Percentiles rank a stretch among this genome's conserved stretches.
phyloP scores from a whole-genome alignment of 768 basidiomycete genomes.

The Boletellus sp. region DNA sequence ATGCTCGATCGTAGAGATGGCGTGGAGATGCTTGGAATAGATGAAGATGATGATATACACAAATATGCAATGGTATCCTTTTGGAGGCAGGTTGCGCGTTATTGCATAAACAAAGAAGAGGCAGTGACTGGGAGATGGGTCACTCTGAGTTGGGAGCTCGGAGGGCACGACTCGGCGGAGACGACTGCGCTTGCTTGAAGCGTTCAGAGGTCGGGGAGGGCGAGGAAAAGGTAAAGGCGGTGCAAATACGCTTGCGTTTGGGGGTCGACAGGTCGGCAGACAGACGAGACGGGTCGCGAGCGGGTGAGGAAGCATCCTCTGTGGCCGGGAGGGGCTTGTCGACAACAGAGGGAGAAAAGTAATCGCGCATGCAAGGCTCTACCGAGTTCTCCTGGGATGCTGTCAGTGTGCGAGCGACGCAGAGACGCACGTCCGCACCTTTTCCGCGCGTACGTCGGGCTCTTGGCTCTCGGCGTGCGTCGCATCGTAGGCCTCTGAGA shows the following conservation, averaged over 20 bases:
- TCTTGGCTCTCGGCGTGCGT: slow-evolving; percentile 34
- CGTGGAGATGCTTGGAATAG: slow-evolving; percentile 29
- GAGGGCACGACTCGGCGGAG: slow-evolving; percentile 26
- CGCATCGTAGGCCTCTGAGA: slow-evolving; percentile 64
- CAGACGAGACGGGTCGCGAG: slow-evolving; percentile 58
- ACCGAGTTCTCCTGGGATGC: slow-evolving; percentile 45
- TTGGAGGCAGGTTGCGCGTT: slow-evolving; percentile 8
- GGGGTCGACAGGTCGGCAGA: slow-evolving; percentile 69
- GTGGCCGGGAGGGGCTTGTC: slow-evolving; percentile 30
- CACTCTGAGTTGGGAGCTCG: slow-evolving; percentile 19
- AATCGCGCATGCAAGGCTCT: slow-evolving; percentile 58
- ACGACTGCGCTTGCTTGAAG: slow-evolving; percentile 42
- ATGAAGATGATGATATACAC: slow-evolving; percentile 34
- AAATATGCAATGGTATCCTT: slow-evolving; percentile 32
- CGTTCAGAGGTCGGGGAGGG: slow-evolving; percentile 62
- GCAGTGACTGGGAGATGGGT: slow-evolving; percentile 1
- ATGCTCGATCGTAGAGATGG: slow-evolving; percentile 24
- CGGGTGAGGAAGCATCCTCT: slow-evolving; percentile 25
- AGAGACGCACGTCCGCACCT: slow-evolving; percentile 37
- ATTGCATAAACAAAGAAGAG: slow-evolving; percentile 1
- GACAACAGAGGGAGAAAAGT: slow-evolving; percentile 33
- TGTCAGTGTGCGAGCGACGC: neutral
- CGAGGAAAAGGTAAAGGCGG: slow-evolving; percentile 75
- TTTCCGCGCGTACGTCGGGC: slow-evolving; percentile 43
- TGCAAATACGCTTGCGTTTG: slow-evolving; percentile 67